Percentiles rank a stretch among this genome's conserved stretches.
Conservation (phyloP, 148 eudicot species). For the Vaccinium vitisidaea region DNA sequence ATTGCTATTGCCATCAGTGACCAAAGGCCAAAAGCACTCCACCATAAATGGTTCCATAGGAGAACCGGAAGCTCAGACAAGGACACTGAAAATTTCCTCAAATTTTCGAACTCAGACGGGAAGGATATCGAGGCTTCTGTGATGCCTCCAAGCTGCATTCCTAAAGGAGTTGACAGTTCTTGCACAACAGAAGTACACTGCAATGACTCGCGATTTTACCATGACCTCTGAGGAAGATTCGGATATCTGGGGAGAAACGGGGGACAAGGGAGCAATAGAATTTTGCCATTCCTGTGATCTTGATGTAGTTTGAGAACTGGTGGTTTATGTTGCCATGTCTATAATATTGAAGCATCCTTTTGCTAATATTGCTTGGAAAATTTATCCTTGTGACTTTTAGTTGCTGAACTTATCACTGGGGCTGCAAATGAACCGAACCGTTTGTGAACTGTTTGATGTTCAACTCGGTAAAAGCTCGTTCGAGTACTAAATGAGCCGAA, state of each 20-base stretch:
- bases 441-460: no score
- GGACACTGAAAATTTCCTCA: constrained; percentile 50
- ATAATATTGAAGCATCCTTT: neutral
- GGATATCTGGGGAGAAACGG: neutral
- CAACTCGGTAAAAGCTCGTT: no score
- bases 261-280: neutral
- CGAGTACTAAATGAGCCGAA: no score
- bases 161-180: neutral
- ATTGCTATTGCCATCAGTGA: constrained; percentile 82
- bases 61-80: constrained; percentile 47
- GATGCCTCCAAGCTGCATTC: constrained; percentile 13
- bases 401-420: neutral
- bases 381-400: neutral
- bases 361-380: neutral
- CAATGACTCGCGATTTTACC: neutral
- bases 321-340: neutral
- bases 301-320: neutral
- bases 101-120: constrained; percentile 34
- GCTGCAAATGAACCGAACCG: no score
- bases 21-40: constrained; percentile 40
- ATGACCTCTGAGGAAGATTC: constrained; percentile 14
- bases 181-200: constrained; percentile 2
- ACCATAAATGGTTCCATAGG: constrained; percentile 51
- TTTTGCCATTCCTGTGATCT: neutral
- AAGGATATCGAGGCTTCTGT: constrained; percentile 41